Percentiles rank a stretch among this genome's conserved stretches.
phyloP scores from a whole-genome alignment of 371 early-diverging fungal species.

The Mortierella sp. region DNA sequence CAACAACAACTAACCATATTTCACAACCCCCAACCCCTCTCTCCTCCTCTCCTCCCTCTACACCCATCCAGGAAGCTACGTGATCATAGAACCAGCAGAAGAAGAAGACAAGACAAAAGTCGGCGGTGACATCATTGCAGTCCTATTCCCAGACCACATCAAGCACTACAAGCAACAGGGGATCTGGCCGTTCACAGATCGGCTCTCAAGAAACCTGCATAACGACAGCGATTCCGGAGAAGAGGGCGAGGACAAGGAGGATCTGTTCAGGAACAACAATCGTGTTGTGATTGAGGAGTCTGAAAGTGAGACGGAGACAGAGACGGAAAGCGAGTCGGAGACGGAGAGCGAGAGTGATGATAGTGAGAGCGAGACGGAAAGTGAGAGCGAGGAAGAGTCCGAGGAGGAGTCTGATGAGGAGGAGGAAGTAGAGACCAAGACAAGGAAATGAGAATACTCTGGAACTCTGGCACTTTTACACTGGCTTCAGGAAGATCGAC shows the following conservation, averaged over 20 bases:
- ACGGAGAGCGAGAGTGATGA: constrained; percentile 30
- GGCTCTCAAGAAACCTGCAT: constrained; percentile 6
- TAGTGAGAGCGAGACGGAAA: constrained; percentile 8
- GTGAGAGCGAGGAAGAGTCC: background rate
- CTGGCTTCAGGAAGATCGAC: background rate
- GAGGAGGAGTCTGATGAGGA: background rate
- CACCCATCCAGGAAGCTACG: constrained; percentile 68
- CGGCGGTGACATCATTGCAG: constrained; percentile 82
- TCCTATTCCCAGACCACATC: constrained; percentile 83
- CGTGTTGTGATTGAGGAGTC: constrained; percentile 60
- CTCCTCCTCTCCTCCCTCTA: background rate
- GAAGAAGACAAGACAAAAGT: constrained; percentile 75
- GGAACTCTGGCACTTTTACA: background rate
- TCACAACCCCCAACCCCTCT: background rate
- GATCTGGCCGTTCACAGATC: constrained; percentile 72
- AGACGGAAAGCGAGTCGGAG: background rate
- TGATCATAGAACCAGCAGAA: constrained; percentile 74
- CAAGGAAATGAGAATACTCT: background rate
- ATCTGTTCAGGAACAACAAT: constrained; percentile 78
- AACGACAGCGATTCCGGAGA: constrained; percentile 26
- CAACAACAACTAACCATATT: background rate
- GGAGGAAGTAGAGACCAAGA: background rate
- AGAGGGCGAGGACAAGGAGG: constrained; percentile 64
- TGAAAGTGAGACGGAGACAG: constrained; percentile 40
- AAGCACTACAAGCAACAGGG: constrained; percentile 75